Conservation (phyloP, 306 rosid species). For the Lathyrus sativus region DNA sequence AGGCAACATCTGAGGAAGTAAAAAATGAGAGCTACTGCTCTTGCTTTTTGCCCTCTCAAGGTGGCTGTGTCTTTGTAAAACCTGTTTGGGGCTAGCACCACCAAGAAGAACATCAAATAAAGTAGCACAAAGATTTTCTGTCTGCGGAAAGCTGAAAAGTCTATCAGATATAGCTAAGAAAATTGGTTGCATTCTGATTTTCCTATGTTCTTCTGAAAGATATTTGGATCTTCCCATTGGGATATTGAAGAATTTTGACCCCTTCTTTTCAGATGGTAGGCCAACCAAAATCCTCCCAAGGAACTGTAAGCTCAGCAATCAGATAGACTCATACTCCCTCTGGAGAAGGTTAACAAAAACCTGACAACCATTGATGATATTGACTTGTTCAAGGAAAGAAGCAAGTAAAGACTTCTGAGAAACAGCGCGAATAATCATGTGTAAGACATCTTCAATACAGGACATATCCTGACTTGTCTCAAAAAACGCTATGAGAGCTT, state of each 20-base stretch:
- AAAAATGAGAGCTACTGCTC: slow-evolving; percentile 71
- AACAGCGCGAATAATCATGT: slow-evolving; percentile 90
- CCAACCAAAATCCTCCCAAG: slow-evolving; percentile 92
- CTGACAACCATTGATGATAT: slow-evolving; percentile 73
- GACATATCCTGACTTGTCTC: slow-evolving; percentile 86
- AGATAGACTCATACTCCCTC: slow-evolving; percentile 84
- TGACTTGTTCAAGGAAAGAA: slow-evolving; percentile 87
- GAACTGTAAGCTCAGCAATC: slow-evolving; percentile 91
- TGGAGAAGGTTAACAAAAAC: slow-evolving; percentile 94
- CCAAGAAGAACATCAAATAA: slow-evolving; percentile 98
- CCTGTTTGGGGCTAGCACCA: slow-evolving; percentile 99
- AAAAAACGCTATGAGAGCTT: slow-evolving; percentile 83
- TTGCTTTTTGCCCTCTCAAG: slow-evolving; percentile 72
- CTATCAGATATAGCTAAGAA: slow-evolving; percentile 81
- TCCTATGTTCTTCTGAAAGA: slow-evolving; percentile 63
- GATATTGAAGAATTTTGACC: slow-evolving; percentile 80
- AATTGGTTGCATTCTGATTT: slow-evolving; percentile 71
- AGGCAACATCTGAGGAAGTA: no score
- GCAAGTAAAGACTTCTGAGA: slow-evolving; percentile 79
- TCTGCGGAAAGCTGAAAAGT: slow-evolving; percentile 84
- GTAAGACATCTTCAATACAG: slow-evolving; percentile 92
- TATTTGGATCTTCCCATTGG: slow-evolving; percentile 69
- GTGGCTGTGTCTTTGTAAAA: slow-evolving; percentile 79
- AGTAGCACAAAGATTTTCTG: slow-evolving; percentile 87
- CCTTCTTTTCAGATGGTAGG: slow-evolving; percentile 91